phyloP scores from a whole-genome alignment of 202 grass and related monocot genomes.

The Eragrostis tef region DNA sequence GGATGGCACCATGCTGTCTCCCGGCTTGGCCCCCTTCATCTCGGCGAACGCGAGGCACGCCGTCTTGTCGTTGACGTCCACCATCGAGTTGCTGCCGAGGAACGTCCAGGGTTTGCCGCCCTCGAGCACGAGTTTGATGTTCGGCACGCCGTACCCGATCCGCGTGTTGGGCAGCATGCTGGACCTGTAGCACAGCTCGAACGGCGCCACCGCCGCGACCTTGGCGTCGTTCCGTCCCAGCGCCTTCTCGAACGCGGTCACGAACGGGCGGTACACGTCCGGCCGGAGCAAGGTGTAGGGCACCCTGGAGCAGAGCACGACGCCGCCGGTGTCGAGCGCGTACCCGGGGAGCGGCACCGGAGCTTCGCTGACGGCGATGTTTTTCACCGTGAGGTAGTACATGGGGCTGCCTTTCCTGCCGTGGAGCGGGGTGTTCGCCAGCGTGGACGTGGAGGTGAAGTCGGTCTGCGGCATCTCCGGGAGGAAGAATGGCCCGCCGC shows the following conservation, averaged over 20 bases:
- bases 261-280: conserved; percentile 47
- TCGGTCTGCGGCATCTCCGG: neutral
- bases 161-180: conserved; percentile 36
- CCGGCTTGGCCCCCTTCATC: conserved; percentile 46
- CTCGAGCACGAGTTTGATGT: neutral
- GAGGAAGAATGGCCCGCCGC: conserved; percentile 46
- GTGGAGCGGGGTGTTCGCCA: conserved; percentile 51
- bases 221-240: neutral
- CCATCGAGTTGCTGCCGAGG: neutral
- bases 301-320: conserved; percentile 44
- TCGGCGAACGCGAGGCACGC: conserved; percentile 15
- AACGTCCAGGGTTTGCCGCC: neutral
- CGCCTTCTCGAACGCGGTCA: conserved; percentile 20
- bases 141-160: neutral
- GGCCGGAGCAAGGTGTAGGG: conserved; percentile 49
- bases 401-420: conserved; percentile 41
- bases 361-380: conserved; percentile 28
- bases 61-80: neutral
- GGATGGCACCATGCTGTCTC: neutral
- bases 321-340: conserved; percentile 54
- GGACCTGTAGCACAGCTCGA: conserved; percentile 47
- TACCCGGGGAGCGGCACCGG: neutral
- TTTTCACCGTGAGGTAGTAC: conserved; percentile 48
- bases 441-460: conserved; percentile 24
- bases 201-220: conserved; percentile 43